These are phyloP conservation scores for Verticillium dahliae DNA, from an alignment of 2,329 filamentous ascomycete genomes.

Conservation along the genomic window DNA sequence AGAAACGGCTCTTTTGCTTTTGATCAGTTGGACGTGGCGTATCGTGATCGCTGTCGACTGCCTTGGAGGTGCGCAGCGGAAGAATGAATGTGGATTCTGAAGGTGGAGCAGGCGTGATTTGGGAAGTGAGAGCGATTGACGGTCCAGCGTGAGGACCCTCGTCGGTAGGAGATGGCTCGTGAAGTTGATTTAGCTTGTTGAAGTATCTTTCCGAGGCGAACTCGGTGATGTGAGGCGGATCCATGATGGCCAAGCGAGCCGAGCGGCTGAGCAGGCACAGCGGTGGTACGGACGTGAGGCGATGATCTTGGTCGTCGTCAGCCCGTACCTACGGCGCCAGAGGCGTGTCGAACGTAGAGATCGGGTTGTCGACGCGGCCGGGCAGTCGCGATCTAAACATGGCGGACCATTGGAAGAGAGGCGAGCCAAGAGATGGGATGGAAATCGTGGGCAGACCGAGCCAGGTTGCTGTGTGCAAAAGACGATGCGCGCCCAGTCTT, in stretches of 20 bases:
- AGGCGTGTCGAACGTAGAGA: slow-evolving; percentile 2
- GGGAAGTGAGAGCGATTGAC: not conserved
- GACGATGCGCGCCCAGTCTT: not conserved
- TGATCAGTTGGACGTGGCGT: slow-evolving; percentile 20
- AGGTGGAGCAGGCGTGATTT: slow-evolving; percentile 7
- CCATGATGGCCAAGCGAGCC: slow-evolving; percentile 36
- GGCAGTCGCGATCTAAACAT: slow-evolving; percentile 22
- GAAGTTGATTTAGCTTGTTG: slow-evolving; percentile 52
- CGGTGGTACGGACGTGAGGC: slow-evolving; percentile 13
- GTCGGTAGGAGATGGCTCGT: slow-evolving; percentile 17
- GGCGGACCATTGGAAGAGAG: slow-evolving; percentile 19
- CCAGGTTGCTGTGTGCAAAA: not conserved
- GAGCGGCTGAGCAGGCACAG: slow-evolving; percentile 7
- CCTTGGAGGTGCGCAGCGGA: slow-evolving; percentile 36
- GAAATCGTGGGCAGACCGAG: not conserved
- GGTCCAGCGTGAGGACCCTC: not conserved
- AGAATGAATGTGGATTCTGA: slow-evolving; percentile 39
- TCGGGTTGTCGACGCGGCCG: slow-evolving; percentile 14
- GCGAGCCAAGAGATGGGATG: not conserved
- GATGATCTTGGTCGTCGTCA: slow-evolving; percentile 4
- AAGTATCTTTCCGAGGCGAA: slow-evolving; percentile 62
- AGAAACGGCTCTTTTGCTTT: slow-evolving; percentile 35
- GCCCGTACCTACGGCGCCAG: slow-evolving; percentile 3
- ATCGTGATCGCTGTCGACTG: slow-evolving; percentile 19
- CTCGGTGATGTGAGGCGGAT: slow-evolving; percentile 57